A percentile compares a stretch with the other conserved stretches of the same genome.
phyloP scores from a whole-genome alignment of 225 moss, liverwort and hornwort species.

The Lunularia cruciata region DNA sequence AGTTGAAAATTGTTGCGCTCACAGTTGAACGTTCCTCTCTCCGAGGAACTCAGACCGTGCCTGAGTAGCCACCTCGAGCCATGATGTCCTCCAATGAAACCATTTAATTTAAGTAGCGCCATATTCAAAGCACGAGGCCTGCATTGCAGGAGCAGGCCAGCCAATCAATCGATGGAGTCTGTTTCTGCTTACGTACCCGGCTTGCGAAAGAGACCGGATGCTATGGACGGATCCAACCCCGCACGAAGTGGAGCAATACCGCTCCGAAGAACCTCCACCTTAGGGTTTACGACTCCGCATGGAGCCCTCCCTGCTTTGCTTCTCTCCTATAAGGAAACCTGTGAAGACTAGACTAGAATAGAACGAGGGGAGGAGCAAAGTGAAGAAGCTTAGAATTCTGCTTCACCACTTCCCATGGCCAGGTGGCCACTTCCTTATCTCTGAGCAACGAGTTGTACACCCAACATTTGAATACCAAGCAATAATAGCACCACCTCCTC shows the following conservation, averaged over 20 bases:
- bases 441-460: constrained; percentile 12
- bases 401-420: constrained; percentile 3
- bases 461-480: constrained; percentile 15
- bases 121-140: no score
- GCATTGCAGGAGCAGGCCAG: no score
- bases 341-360: not conserved
- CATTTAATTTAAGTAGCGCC: no score
- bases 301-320: not conserved
- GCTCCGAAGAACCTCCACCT: not conserved
- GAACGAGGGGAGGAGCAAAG: not conserved
- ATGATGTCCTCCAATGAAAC: no score
- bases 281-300: constrained; percentile 20
- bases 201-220: constrained; percentile 1
- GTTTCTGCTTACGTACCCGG: constrained; percentile 6
- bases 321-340: not conserved
- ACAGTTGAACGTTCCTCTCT: no score
- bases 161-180: no score
- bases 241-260: constrained; percentile 4
- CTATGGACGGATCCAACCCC: not conserved
- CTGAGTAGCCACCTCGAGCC: no score
- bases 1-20: no score
- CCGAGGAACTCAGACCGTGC: no score
- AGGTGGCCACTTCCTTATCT: constrained; percentile 22
- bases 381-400: not conserved
- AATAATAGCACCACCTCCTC: not conserved